phyloP scores from a whole-genome alignment of 1,139 yeast species.

The Yamadazyma buinensis region DNA sequence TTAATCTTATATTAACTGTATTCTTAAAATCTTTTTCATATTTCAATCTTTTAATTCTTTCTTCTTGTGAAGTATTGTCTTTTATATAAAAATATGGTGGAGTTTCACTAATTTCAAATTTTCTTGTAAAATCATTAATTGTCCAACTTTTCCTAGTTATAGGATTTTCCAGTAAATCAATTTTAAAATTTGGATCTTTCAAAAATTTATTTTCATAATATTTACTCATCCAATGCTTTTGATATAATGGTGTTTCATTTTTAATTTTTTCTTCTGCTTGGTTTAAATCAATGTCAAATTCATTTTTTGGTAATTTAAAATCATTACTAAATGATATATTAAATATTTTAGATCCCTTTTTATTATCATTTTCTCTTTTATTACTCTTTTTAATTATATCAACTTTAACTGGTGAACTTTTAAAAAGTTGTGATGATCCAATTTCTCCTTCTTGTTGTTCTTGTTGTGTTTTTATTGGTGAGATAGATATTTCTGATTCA shows the following conservation, averaged over 20 bases:
- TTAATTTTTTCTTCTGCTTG: slow-evolving; percentile 1
- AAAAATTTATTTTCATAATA: slow-evolving; percentile 22
- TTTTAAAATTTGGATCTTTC: slow-evolving; percentile 16
- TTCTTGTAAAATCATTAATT: slow-evolving; percentile 38
- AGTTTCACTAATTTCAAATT: slow-evolving; percentile 15
- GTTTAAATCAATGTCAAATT: slow-evolving; percentile 3
- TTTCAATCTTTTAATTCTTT: slow-evolving; percentile 12
- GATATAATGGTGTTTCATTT: slow-evolving; percentile 23
- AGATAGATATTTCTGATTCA: neutral
- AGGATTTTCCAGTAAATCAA: slow-evolving; percentile 27
- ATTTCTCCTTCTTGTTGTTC: too few species aligned
- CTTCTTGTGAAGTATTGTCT: slow-evolving; percentile 19
- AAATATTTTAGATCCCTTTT: too few species aligned
- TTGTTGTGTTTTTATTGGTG: neutral
- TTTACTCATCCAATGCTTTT: slow-evolving; percentile 25
- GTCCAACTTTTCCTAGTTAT: slow-evolving; percentile 35
- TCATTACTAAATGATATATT: too few species aligned
- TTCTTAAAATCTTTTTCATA: slow-evolving; percentile 4
- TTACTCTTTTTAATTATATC: too few species aligned
- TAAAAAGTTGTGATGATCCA: neutral
- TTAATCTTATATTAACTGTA: slow-evolving; percentile 3
- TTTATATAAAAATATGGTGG: slow-evolving; percentile 16
- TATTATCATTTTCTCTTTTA: neutral
- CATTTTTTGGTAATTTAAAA: slow-evolving; percentile 2
- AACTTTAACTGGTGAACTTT: neutral